Percentiles rank a stretch among this genome's conserved stretches.
Evolutionary conservation across 257 asterid species (phyloP).

Genomic region (Rehmannia glutinosa): DNA sequence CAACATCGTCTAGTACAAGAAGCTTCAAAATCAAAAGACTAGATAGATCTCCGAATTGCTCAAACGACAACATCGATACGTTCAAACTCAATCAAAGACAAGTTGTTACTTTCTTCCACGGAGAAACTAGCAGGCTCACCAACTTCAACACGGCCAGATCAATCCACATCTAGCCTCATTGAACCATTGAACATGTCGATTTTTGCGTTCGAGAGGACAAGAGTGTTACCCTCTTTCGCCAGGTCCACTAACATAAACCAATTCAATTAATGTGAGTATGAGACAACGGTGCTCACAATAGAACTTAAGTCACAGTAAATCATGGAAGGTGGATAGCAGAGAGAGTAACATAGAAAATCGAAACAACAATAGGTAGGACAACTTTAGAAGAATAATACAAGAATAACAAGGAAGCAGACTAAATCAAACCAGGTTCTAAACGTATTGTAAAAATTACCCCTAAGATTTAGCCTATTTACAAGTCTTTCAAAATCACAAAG

Average conservation of each 20-base stretch:
- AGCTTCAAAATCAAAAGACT: not conserved
- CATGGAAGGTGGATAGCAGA: too few species aligned
- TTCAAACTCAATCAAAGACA: slow-evolving; percentile 71
- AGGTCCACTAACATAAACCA: slow-evolving; percentile 44
- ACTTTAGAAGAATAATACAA: too few species aligned
- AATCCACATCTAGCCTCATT: slow-evolving; percentile 75
- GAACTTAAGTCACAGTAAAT: too few species aligned
- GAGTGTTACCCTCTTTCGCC: slow-evolving; percentile 61
- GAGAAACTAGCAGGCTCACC: slow-evolving; percentile 46
- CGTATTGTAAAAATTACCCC: too few species aligned
- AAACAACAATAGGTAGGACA: too few species aligned
- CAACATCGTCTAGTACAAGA: too few species aligned
- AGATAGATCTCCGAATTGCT: not conserved
- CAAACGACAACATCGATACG: slow-evolving; percentile 61
- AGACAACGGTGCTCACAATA: too few species aligned
- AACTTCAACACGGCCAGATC: slow-evolving; percentile 57
- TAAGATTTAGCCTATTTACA: too few species aligned
- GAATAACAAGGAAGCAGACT: too few species aligned
- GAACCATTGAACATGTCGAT: slow-evolving; percentile 83
- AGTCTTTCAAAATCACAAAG: too few species aligned
- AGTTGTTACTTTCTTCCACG: slow-evolving; percentile 50
- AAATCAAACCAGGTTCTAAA: not conserved
- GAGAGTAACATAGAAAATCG: too few species aligned
- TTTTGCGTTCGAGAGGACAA: slow-evolving; percentile 56
- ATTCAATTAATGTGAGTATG: not conserved